These are phyloP conservation scores for Leishmania amazonensis DNA, from an alignment of 208 protist species.

Conservation along the genomic window DNA sequence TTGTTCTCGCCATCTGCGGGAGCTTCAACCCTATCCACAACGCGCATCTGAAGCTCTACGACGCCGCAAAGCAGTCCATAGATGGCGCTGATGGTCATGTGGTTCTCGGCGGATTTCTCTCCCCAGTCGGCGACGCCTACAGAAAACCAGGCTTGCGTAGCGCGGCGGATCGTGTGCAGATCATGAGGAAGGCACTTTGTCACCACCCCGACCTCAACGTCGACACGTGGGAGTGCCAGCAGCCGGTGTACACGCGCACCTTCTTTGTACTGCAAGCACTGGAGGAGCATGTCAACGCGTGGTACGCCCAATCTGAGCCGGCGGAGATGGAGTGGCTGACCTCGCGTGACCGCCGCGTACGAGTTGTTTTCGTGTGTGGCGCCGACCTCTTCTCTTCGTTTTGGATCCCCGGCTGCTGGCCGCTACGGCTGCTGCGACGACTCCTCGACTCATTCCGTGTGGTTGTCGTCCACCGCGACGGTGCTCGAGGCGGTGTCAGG, in stretches of 20 bases:
- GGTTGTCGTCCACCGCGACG: slow-evolving; percentile 43
- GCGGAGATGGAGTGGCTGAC: slow-evolving; percentile 14
- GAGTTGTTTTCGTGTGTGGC: slow-evolving; percentile 69
- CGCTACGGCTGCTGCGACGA: slow-evolving; percentile 47
- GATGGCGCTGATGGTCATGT: background rate
- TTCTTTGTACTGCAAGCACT: slow-evolving; percentile 69
- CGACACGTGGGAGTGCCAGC: slow-evolving; percentile 80
- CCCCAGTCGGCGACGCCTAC: slow-evolving; percentile 80
- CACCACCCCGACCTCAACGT: slow-evolving; percentile 49
- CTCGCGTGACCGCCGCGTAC: slow-evolving; percentile 33
- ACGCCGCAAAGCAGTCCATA: slow-evolving; percentile 40
- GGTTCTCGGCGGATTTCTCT: slow-evolving; percentile 83
- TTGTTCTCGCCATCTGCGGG: slow-evolving; percentile 72
- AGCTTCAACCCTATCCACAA: slow-evolving; percentile 86
- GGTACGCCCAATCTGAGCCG: slow-evolving; percentile 38
- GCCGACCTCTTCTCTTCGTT: slow-evolving; percentile 81
- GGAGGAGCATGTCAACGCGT: slow-evolving; percentile 45
- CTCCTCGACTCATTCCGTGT: slow-evolving; percentile 64
- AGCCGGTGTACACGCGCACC: slow-evolving; percentile 66
- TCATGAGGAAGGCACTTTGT: slow-evolving; percentile 42
- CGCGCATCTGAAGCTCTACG: slow-evolving; percentile 68
- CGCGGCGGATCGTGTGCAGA: slow-evolving; percentile 42
- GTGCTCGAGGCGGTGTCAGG: background rate
- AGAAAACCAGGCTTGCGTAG: slow-evolving; percentile 59
- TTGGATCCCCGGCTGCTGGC: slow-evolving; percentile 66